Evolutionary conservation across 352 stramenopile genomes (phyloP).

Genomic region (Pelagophyceae sp.): DNA sequence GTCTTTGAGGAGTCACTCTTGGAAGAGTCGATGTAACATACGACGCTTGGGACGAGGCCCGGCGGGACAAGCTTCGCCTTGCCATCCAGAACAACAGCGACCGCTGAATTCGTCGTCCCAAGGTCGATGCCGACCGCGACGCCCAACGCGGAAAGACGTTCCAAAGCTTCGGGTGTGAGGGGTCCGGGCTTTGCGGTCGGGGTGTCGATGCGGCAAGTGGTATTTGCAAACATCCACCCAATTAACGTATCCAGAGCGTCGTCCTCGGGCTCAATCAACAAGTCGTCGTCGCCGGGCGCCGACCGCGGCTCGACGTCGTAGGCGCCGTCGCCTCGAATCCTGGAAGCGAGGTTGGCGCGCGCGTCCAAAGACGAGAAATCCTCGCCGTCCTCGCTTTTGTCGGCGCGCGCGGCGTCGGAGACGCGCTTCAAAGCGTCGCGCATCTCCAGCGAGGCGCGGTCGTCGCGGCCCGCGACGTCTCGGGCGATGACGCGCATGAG

Average conservation of each 20-base stretch:
- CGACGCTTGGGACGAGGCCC: conserved; percentile 40
- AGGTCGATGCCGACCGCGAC: conserved; percentile 61
- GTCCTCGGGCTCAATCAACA: background rate
- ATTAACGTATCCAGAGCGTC: background rate
- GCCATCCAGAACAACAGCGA: conserved; percentile 48
- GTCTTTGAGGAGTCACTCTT: too few species aligned
- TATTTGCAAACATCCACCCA: background rate
- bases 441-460: background rate
- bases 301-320: background rate
- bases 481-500: background rate
- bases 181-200: too few species aligned
- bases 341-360: background rate
- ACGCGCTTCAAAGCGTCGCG: background rate
- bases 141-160: too few species aligned
- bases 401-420: background rate
- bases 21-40: conserved; percentile 33
- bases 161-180: too few species aligned
- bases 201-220: background rate
- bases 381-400: background rate
- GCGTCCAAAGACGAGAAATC: background rate
- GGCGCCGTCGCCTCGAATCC: conserved; percentile 7
- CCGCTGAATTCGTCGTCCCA: conserved; percentile 62
- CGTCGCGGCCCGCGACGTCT: background rate
- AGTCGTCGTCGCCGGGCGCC: background rate
- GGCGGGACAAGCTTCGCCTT: conserved; percentile 21